Conservation (phyloP, 2,329 filamentous ascomycete species). For the Botrytis hyacinthi region DNA sequence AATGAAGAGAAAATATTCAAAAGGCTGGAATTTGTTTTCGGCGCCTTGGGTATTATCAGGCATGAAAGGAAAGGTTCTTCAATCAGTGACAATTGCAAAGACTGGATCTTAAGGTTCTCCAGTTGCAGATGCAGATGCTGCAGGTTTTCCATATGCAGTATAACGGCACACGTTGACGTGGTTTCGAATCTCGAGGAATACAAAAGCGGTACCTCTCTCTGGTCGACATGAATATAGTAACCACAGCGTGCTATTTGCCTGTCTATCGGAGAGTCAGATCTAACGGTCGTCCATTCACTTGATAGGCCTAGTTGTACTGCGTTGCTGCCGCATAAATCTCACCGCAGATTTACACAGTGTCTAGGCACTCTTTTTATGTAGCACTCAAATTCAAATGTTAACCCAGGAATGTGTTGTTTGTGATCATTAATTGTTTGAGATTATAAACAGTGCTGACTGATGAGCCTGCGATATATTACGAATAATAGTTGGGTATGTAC, state of each 20-base stretch:
- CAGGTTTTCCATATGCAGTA: slow-evolving; percentile 10
- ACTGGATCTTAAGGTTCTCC: background rate
- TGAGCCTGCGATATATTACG: slow-evolving; percentile 18
- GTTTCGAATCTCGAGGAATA: slow-evolving; percentile 1
- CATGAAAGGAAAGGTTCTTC: background rate
- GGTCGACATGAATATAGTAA: background rate
- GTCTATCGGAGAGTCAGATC: background rate
- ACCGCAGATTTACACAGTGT: background rate
- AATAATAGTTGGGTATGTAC: slow-evolving; percentile 1
- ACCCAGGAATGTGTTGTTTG: background rate
- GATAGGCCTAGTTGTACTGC: slow-evolving; percentile 17
- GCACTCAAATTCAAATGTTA: background rate
- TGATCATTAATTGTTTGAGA: slow-evolving; percentile 14
- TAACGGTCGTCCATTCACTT: background rate
- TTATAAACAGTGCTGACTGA: slow-evolving; percentile 13
- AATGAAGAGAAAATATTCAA: background rate
- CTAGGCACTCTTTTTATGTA: background rate
- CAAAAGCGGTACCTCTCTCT: background rate
- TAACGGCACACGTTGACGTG: slow-evolving; percentile 17
- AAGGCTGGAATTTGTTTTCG: background rate
- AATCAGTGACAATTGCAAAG: background rate
- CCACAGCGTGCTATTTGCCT: background rate
- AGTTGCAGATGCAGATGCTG: slow-evolving; percentile 15
- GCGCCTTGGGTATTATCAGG: background rate
- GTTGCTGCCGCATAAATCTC: slow-evolving; percentile 1